Base-by-base conservation (phyloP, 768 basidiomycete genomes). In the Phanerochaete sordida region DNA sequence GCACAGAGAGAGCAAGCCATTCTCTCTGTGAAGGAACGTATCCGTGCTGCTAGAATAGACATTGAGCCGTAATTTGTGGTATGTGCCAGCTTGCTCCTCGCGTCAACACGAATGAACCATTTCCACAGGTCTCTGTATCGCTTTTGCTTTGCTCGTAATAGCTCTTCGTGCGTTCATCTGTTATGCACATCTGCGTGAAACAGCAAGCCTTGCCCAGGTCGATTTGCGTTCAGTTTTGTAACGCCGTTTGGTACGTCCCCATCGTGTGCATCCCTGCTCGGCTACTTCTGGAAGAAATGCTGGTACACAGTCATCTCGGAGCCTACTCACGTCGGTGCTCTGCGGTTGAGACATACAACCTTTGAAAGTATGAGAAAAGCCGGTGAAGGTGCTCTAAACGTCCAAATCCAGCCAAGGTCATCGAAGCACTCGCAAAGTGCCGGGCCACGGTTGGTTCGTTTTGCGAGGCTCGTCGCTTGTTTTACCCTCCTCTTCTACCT, bases 1-100 rank as follows among this genome's bases (percentile, higher is more conserved):
- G 72, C 75, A 12, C 72, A 76, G 64, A 71, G 81, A 33, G 80
- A 78, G 65, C 67, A 70, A 33, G 73, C 72, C 44, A 65, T 81
- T 59, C 66, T 74, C 57, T 72, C 71, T 63, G 74, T 75, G 50
- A 74, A 78, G 65, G 27, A 16, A 16, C 57, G 46, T 16, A 50
- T 58, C 24, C 46, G 48, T 31, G 46, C n/a, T 23, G 11, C 27
- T 31, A 35, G 47, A 23, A 19, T 43, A 37, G n/a, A 19, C 5
- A 24, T 24, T 9, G n/a, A 6, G 47, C 11, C 19, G 19, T 48
- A 48, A 23, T 43, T 43, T 43, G 4, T 19, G 8, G 39, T 43
- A 43, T 16, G 39, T 43, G 7, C 19, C 19, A 6, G 19, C 19
- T 16, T 4, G 8, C 19, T 11, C 19, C 19, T 11, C 19, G 11